These are phyloP conservation scores for Populus hybrid DNA, from an alignment of 441 rosid genomes.

Conservation along the genomic window DNA sequence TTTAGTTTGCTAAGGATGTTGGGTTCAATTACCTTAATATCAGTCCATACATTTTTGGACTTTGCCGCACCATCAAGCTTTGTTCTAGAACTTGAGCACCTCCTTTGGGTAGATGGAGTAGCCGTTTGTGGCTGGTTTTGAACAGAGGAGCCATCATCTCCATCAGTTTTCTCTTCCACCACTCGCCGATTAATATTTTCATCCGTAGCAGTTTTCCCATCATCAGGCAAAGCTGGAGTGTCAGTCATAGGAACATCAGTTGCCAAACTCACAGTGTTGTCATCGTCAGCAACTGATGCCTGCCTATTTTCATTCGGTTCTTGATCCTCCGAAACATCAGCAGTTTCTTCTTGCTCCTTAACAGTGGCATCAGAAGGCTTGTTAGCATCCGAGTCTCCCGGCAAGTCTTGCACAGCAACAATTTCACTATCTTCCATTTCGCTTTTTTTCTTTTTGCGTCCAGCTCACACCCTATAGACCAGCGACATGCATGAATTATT, in stretches of 20 bases:
- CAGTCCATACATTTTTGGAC: constrained; percentile 64
- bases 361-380: constrained; percentile 30
- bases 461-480: background rate
- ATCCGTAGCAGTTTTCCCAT: constrained; percentile 12
- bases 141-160: constrained; percentile 2
- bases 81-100: constrained; percentile 27
- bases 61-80: constrained; percentile 38
- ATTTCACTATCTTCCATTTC: constrained; percentile 59
- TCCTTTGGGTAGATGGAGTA: constrained; percentile 27
- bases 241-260: constrained; percentile 43
- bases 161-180: constrained; percentile 26
- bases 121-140: constrained; percentile 20
- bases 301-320: constrained; percentile 27
- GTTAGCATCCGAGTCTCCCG: constrained; percentile 22
- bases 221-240: constrained; percentile 26
- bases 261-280: constrained; percentile 37
- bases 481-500: background rate
- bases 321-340: constrained; percentile 19
- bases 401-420: constrained; percentile 35
- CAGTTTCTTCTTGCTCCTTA: constrained; percentile 28
- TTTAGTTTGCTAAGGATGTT: background rate
- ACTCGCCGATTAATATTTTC: constrained; percentile 20
- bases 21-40: constrained; percentile 49
- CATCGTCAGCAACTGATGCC: constrained; percentile 21
- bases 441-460: background rate